Evolutionary conservation across 2,329 filamentous ascomycete species (phyloP).

Genomic region (Dissoconium aciculare): DNA sequence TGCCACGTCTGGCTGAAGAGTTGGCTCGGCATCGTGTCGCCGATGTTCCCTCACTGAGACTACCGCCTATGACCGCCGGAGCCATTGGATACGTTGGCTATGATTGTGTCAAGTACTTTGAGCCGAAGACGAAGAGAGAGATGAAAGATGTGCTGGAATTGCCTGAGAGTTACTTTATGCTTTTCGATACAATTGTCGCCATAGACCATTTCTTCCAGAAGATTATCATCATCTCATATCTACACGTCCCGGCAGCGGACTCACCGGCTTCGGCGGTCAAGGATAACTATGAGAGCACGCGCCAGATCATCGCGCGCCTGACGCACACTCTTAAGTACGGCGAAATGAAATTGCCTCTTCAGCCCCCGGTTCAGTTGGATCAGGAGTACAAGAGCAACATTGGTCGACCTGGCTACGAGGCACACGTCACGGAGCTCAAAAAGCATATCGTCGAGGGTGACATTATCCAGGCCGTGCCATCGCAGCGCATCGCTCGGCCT

Average conservation of each 20-base stretch:
- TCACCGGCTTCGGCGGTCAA: slow-evolving; percentile 37
- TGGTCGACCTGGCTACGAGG: slow-evolving; percentile 73
- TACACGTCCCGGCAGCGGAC: slow-evolving; percentile 44
- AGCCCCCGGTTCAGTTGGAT: slow-evolving; percentile 55
- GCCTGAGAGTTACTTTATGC: slow-evolving; percentile 91
- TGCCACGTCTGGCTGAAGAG: slow-evolving; percentile 69
- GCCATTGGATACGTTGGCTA: slow-evolving; percentile 96
- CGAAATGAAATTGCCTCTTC: slow-evolving; percentile 51
- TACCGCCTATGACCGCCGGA: slow-evolving; percentile 79
- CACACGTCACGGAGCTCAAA: slow-evolving; percentile 74
- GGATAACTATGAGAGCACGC: slow-evolving; percentile 55
- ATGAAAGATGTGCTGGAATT: slow-evolving; percentile 80
- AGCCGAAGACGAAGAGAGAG: slow-evolving; percentile 75
- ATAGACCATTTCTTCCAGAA: slow-evolving; percentile 91
- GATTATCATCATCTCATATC: slow-evolving; percentile 84
- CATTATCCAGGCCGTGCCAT: slow-evolving; percentile 95
- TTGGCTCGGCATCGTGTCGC: slow-evolving; percentile 66
- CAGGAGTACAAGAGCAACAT: slow-evolving; percentile 86
- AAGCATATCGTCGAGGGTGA: slow-evolving; percentile 81
- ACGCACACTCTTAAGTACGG: slow-evolving; percentile 58
- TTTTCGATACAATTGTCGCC: slow-evolving; percentile 86
- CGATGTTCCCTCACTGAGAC: slow-evolving; percentile 62
- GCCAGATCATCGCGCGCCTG: slow-evolving; percentile 47
- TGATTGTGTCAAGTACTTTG: slow-evolving; percentile 94
- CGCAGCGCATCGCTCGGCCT: slow-evolving; percentile 77